Base-by-base conservation (phyloP, 2,329 filamentous ascomycete genomes). In the Emmonsiellopsis sp. region DNA sequence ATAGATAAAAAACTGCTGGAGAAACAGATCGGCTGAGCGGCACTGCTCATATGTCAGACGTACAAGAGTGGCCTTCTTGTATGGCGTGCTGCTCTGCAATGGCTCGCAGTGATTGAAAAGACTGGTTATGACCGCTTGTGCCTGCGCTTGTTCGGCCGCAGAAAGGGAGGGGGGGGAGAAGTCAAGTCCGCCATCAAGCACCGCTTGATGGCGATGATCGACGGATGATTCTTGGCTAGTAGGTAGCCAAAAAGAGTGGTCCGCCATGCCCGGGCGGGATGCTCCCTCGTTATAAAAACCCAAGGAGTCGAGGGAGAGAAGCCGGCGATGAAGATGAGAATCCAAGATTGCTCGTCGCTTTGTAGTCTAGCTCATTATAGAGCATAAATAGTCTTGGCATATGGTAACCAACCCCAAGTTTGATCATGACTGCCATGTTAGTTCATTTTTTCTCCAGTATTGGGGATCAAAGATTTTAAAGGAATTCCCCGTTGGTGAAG, bases 61-160 rank as follows among this genome's bases (percentile, higher is more conserved):
- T 21, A 60, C 55, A 17, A 61, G 57, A 40, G 56, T 58, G 53
- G 58, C 47, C 51, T 55, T 55, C 49, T 59, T 61, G 54, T 61
- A 61, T 7, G 58, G 59, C 33, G 49, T 47, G 44, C 47, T 52
- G 49, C 52, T 53, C 52, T 60, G 59, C 51, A 57, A 47, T 45
- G 58, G 58, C 55, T 61, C 58, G 49, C 52, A 58, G 45, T 56
- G 52, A 46, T 56, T 53, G 55, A 61, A 21, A 40, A 61, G 44
- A 40, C 49, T 14, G 13, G 21, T 55, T 40, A 61, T 53, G 42
- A 55, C 50, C 40, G 48, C 48, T 31, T 51, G 53, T 39, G 49
- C 52, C 49, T 54, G 42, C n/a, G 52, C 27, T 53, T 53, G 51
- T 53, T 60, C 36, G 27, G 49, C 51, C 21, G 49, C 37, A 49